Conservation (phyloP, 2,329 filamentous ascomycete genomes). For the Beauveria bassiana region DNA sequence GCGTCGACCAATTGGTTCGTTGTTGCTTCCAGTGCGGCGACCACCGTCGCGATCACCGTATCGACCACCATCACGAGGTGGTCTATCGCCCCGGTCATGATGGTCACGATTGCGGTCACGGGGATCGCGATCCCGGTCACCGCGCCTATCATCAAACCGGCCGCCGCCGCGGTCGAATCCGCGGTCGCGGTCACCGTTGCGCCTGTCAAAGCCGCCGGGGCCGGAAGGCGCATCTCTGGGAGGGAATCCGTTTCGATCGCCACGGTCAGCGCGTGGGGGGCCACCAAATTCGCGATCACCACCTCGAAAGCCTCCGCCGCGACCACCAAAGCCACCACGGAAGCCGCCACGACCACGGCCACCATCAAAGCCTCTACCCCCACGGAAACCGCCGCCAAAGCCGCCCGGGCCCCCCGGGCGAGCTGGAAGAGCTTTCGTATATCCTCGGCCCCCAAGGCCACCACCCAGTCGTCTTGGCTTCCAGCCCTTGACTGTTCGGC, state of each 20-base stretch:
- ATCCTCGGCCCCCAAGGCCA: constrained; percentile 83
- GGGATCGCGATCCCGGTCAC: constrained; percentile 37
- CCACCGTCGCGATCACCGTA: constrained; percentile 34
- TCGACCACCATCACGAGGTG: constrained; percentile 34
- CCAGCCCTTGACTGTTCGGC: constrained; percentile 90
- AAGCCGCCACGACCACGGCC: constrained; percentile 36
- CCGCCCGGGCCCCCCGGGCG: constrained; percentile 60
- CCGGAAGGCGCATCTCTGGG: constrained; percentile 55
- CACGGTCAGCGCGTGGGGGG: constrained; percentile 20
- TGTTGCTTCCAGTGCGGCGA: constrained; percentile 66
- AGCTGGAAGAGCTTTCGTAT: constrained; percentile 72
- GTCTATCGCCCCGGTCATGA: constrained; percentile 17
- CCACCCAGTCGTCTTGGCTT: constrained; percentile 85
- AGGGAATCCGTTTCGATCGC: constrained; percentile 42
- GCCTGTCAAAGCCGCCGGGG: constrained; percentile 41
- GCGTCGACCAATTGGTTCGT: constrained; percentile 69
- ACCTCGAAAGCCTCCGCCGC: constrained; percentile 42
- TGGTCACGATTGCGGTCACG: constrained; percentile 19
- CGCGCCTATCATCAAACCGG: constrained; percentile 36
- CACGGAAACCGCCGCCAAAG: constrained; percentile 38
- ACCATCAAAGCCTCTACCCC: constrained; percentile 39
- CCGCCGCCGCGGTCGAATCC: constrained; percentile 34
- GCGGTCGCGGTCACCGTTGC: constrained; percentile 39
- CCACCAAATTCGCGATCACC: constrained; percentile 31
- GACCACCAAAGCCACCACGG: constrained; percentile 32